Evolutionary conservation across 257 asterid genomes (phyloP), one percentile per base, ranked within the genome.

Genomic region (Linaria vulgaris): DNA sequence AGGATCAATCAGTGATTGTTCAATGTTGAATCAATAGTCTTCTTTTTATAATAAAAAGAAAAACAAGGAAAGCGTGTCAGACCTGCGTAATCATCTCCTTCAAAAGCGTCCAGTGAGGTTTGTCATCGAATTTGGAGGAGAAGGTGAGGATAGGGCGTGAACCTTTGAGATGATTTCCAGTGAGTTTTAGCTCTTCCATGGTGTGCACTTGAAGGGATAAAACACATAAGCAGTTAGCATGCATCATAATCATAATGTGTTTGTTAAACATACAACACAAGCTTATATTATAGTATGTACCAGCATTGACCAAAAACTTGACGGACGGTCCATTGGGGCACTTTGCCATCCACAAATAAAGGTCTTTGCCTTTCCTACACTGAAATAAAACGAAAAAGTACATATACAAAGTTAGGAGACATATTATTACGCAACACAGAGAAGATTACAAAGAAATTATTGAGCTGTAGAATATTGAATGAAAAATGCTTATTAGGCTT

Each of bases 301-400:
- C 99, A 31, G 95, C 97, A 79, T 85, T 88, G 45, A 94, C 99
- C 75, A 94, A 81, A 70, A 94, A 94, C 82, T 87, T 94, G 63
- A 90, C 97, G 12, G 97, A 94, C 2, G 99, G 99, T 34, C 96
- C 99, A 56, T 68, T 90, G n/a, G 99, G 97, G 79, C 92, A 82
- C 80, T 90, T 94, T 22, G 92, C 79, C 97, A 94, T 90, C 99
- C 99, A 94, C 27, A 90, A 67, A 77, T 90, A 90, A 21, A 94
- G 92, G 83, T 94, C 97, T 72, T 73, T 90, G 37, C 97, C 97
- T 78, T 94, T 94, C 73, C 99, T 86, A 69, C 97, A 94, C 99
- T 90, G 91, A 37, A 64, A 74, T 45, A 12, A 46, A 64, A 45
- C n/a, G 23, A 67, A 4, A 20, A 14, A 58, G 44, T 19, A 52